Percentiles rank a stretch among this genome's conserved stretches.
These are phyloP conservation scores for Neurospora sp. DNA, from an alignment of 495 filamentous ascomycete genomes.

Conservation along the genomic window DNA sequence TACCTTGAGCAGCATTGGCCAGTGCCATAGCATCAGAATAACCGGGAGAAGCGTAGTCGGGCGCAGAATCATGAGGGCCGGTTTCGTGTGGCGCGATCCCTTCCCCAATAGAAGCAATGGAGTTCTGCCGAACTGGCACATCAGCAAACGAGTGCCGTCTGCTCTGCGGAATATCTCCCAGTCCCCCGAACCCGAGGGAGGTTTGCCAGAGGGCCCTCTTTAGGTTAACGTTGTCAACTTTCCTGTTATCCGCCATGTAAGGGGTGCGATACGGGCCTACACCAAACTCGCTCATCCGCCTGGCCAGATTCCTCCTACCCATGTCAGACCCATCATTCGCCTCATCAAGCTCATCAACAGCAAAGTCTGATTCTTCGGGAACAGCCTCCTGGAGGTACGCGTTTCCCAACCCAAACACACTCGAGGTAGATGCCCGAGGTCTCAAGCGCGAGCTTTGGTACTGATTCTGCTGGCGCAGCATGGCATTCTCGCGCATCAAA, in stretches of 20 bases:
- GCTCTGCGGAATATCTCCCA: constrained; percentile 68
- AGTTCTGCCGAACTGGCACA: constrained; percentile 54
- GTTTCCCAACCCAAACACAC: constrained; percentile 43
- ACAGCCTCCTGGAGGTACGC: constrained; percentile 54
- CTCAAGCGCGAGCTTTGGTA: constrained; percentile 51
- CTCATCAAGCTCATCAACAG: constrained; percentile 61
- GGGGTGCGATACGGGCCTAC: constrained; percentile 44
- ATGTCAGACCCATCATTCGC: constrained; percentile 46
- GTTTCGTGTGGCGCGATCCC: constrained; percentile 33
- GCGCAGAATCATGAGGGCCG: constrained; percentile 27
- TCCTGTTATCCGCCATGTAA: constrained; percentile 58
- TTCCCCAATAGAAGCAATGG: constrained; percentile 55
- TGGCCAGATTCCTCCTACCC: constrained; percentile 42
- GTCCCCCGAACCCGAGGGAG: constrained; percentile 65
- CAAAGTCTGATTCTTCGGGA: constrained; percentile 61
- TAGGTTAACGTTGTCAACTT: constrained; percentile 52
- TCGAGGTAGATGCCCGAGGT: constrained; percentile 50
- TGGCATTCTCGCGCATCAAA: constrained; percentile 61
- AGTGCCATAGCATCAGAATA: neutral
- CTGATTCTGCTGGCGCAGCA: constrained; percentile 55
- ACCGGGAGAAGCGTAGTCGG: constrained; percentile 1
- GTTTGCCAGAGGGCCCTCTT: constrained; percentile 85
- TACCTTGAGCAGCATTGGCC: neutral
- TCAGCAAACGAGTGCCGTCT: constrained; percentile 97
- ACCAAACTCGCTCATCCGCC: constrained; percentile 56